A percentile compares a stretch with the other conserved stretches of the same genome.
These are phyloP conservation scores for Colletotrichum sublineola DNA, from an alignment of 2,329 filamentous ascomycete genomes.

Conservation along the genomic window DNA sequence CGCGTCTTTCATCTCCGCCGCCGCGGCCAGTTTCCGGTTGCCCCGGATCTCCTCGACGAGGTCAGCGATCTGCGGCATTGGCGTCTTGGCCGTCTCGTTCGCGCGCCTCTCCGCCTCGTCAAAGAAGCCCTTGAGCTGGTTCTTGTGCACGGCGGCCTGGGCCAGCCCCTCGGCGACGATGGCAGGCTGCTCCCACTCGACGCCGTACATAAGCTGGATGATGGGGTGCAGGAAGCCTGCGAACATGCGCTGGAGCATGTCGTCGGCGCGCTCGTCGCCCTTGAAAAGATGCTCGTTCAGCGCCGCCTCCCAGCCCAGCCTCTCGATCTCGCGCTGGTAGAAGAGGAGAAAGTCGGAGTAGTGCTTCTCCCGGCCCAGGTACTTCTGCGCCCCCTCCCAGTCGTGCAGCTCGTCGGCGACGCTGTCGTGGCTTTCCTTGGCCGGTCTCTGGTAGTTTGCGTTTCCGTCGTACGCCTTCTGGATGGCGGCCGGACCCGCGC, in stretches of 20 bases:
- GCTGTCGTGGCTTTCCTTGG: conserved; percentile 59
- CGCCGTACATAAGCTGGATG: conserved; percentile 86
- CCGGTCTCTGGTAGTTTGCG: conserved; percentile 73
- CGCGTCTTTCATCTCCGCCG: conserved; percentile 63
- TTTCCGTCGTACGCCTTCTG: conserved; percentile 76
- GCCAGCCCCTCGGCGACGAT: conserved; percentile 86
- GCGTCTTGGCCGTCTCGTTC: conserved; percentile 46
- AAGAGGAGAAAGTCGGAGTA: conserved; percentile 83
- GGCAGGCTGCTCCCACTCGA: conserved; percentile 86
- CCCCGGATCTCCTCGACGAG: conserved; percentile 72
- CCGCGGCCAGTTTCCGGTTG: conserved; percentile 68
- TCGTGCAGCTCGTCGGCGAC: conserved; percentile 69
- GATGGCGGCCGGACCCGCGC: conserved; percentile 72
- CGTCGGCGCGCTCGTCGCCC: conserved; percentile 73
- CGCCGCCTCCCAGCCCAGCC: conserved; percentile 70
- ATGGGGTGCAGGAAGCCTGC: conserved; percentile 81
- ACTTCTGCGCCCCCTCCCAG: conserved; percentile 66
- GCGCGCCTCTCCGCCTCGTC: conserved; percentile 63
- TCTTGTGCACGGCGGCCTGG: conserved; percentile 78
- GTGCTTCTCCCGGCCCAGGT: conserved; percentile 71
- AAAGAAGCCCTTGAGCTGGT: conserved; percentile 69
- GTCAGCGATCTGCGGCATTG: conserved; percentile 63
- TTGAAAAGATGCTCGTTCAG: conserved; percentile 78
- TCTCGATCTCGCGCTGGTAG: conserved; percentile 81
- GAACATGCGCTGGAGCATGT: conserved; percentile 77